Percentiles rank a stretch among this genome's conserved stretches.
Evolutionary conservation across 169 alveolate species (phyloP).

Genomic region (Theileria equi): DNA sequence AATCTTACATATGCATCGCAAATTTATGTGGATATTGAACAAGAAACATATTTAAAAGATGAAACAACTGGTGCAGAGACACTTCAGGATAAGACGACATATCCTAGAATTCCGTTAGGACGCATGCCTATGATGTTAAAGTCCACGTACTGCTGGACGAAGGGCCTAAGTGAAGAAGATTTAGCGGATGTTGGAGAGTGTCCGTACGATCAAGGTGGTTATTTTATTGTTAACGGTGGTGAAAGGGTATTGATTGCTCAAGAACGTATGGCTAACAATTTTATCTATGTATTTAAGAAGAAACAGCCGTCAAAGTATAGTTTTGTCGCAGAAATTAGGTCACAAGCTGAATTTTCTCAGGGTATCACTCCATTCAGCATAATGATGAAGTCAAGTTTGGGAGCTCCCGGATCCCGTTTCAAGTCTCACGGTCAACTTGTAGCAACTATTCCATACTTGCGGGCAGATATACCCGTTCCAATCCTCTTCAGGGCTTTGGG

Average conservation of each 20-base stretch:
- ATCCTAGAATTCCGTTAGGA: constrained; percentile 89
- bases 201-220: constrained; percentile 96
- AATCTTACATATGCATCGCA: constrained; percentile 88
- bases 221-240: constrained; percentile 97
- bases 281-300: constrained; percentile 95
- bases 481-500: constrained; percentile 97
- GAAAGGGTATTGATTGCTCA: constrained; percentile 99
- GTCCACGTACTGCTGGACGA: constrained; percentile 92
- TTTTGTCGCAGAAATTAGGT: constrained; percentile 97
- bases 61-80: constrained; percentile 70
- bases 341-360: constrained; percentile 90
- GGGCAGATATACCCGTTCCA: constrained; percentile 94
- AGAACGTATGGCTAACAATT: constrained; percentile 99
- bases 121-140: constrained; percentile 96
- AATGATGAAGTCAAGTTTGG: constrained; percentile 75
- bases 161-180: constrained; percentile 82
- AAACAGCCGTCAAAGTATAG: constrained; percentile 95
- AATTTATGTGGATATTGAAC: constrained; percentile 84
- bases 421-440: constrained; percentile 89
- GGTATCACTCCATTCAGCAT: constrained; percentile 93
- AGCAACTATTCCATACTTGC: constrained; percentile 93
- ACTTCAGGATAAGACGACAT: constrained; percentile 72
- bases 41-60: constrained; percentile 77
- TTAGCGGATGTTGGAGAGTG: constrained; percentile 95
- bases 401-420: constrained; percentile 70